A percentile compares a stretch with the other conserved stretches of the same genome.
These are phyloP conservation scores for Paraconiothyrium sp. DNA, from an alignment of 2,329 filamentous ascomycete genomes.

Conservation along the genomic window DNA sequence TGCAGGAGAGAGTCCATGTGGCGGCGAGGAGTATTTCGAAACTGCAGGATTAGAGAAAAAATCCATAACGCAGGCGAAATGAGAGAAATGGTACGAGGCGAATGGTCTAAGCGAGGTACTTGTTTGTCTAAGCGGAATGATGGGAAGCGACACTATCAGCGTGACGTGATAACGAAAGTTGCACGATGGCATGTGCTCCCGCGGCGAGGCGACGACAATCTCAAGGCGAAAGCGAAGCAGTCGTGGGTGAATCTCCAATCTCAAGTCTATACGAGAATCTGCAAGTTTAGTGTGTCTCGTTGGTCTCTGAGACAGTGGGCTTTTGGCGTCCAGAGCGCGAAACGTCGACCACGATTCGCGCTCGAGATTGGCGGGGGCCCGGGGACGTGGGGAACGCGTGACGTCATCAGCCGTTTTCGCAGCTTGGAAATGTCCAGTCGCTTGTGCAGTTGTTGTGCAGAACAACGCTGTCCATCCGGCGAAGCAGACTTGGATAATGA, in stretches of 20 bases:
- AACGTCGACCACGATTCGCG: neutral
- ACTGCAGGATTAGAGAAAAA: neutral
- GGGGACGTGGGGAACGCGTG: neutral
- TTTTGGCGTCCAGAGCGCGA: neutral
- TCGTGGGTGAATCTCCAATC: neutral
- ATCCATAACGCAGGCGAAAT: neutral
- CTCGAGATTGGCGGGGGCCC: neutral
- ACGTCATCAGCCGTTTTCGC: neutral
- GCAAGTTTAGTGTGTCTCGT: no score
- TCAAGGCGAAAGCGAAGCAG: neutral
- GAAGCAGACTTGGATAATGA: no score
- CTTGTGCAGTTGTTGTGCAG: neutral
- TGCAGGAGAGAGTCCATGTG: slow-evolving; percentile 16
- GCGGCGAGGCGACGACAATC: neutral
- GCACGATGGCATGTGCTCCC: neutral
- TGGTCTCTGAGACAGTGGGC: no score
- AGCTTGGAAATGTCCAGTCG: neutral
- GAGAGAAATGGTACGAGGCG: neutral
- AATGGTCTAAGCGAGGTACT: slow-evolving; percentile 6
- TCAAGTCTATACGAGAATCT: neutral
- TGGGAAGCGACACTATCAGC: slow-evolving; percentile 8
- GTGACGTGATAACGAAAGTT: slow-evolving; percentile 8
- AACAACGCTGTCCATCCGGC: neutral
- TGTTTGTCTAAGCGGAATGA: slow-evolving; percentile 6
- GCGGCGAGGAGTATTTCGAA: neutral